Evolutionary conservation across 495 filamentous ascomycete species (phyloP).

Genomic region (Aspergillus diversus): DNA sequence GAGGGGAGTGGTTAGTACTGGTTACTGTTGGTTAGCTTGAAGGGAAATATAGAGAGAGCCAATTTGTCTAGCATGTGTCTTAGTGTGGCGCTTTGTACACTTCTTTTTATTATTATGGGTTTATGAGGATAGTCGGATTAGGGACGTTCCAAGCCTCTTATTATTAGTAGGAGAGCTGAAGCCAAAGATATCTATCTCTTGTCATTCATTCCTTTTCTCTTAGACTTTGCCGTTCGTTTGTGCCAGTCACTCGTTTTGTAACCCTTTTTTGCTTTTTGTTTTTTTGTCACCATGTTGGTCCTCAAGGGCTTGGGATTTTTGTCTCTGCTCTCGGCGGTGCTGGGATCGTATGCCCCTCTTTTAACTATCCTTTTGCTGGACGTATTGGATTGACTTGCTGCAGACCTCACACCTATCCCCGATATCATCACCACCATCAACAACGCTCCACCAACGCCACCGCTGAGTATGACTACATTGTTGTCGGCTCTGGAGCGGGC

Average conservation of each 20-base stretch:
- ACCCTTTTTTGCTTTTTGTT: background rate
- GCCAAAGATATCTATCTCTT: background rate
- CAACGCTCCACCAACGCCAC: constrained; percentile 1
- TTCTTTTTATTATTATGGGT: too few relatives aligned
- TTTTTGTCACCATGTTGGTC: constrained; percentile 25
- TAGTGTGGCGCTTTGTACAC: too few relatives aligned
- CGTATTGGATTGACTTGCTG: background rate
- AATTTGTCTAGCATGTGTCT: too few relatives aligned
- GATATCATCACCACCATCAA: background rate
- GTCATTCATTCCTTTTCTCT: background rate
- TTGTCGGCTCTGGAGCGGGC: constrained; percentile 66
- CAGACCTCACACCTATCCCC: background rate
- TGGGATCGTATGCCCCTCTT: constrained; percentile 28
- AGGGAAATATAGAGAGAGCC: too few relatives aligned
- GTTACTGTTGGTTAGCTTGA: too few relatives aligned
- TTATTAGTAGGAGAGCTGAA: too few relatives aligned
- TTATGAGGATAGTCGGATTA: too few relatives aligned
- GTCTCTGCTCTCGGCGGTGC: constrained; percentile 21
- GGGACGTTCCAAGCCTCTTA: too few relatives aligned
- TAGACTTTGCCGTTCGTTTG: background rate
- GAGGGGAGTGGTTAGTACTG: too few relatives aligned
- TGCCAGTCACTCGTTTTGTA: constrained; percentile 4
- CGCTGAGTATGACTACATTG: constrained; percentile 61
- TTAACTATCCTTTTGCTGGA: background rate
- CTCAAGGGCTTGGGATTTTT: constrained; percentile 22